A percentile compares a stretch with the other conserved stretches of the same genome.
These are phyloP conservation scores for Sugiyamaella chiloensis DNA, from an alignment of 805 yeast genomes.

Conservation along the genomic window DNA sequence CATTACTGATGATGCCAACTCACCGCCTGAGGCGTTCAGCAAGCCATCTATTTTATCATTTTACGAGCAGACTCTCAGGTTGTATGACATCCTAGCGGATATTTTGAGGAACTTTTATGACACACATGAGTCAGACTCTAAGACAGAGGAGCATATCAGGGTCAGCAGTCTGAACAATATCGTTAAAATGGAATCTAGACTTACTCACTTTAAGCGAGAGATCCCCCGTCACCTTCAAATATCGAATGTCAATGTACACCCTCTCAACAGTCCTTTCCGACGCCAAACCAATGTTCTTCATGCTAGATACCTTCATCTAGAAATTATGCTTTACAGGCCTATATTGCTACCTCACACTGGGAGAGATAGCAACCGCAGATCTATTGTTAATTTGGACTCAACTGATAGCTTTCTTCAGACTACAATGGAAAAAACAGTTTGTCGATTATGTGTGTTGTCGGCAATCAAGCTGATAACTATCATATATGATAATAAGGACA, in stretches of 20 bases:
- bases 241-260: conserved; percentile 2
- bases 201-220: not conserved
- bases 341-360: conserved; percentile 15
- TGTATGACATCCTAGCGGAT: conserved; percentile 26
- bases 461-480: conserved; percentile 19
- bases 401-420: conserved; percentile 11
- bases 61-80: conserved; percentile 22
- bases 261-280: conserved; percentile 1
- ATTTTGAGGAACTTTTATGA: conserved; percentile 19
- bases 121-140: conserved; percentile 8
- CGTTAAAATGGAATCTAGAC: conserved; percentile 7
- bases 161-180: conserved; percentile 7
- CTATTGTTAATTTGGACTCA: not conserved
- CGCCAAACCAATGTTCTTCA: conserved; percentile 15
- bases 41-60: conserved; percentile 24
- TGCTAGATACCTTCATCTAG: conserved; percentile 13
- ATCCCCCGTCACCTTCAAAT: conserved; percentile 13
- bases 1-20: conserved; percentile 20
- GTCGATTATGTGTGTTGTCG: conserved; percentile 18
- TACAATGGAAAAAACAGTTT: conserved; percentile 13
- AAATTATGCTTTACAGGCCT: conserved; percentile 18
- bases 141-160: conserved; percentile 1
- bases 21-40: conserved; percentile 6
- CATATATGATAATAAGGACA: conserved; percentile 12
- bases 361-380: not conserved